A percentile compares a stretch with the other conserved stretches of the same genome.
Evolutionary conservation across 768 basidiomycete species (phyloP).

Genomic region (Leucocoprinus birnbaumii): DNA sequence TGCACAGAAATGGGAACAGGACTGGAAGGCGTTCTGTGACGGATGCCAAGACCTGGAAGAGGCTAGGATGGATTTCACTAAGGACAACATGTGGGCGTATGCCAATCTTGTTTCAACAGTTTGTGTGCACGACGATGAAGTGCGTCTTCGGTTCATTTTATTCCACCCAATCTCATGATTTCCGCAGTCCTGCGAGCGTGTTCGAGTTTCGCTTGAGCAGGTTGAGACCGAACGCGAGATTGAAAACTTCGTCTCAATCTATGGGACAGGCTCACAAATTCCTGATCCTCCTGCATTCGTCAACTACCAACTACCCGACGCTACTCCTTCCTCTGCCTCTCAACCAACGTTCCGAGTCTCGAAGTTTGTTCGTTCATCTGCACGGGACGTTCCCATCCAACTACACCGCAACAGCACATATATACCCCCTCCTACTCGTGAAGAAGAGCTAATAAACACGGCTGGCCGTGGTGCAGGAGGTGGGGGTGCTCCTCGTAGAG

Average conservation of each 20-base stretch:
- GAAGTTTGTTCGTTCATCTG: constrained; percentile 44
- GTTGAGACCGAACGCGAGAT: constrained; percentile 88
- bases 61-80: constrained; percentile 90
- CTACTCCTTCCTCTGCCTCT: constrained; percentile 56
- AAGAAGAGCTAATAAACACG: constrained; percentile 50
- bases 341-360: constrained; percentile 57
- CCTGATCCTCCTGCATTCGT: constrained; percentile 87
- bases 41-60: constrained; percentile 95
- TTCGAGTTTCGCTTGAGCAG: constrained; percentile 83
- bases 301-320: constrained; percentile 70
- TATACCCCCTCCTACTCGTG: constrained; percentile 26
- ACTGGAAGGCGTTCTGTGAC: constrained; percentile 95
- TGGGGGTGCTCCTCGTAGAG: constrained; percentile 29
- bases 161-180: constrained; percentile 3
- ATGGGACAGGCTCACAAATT: constrained; percentile 85
- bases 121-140: constrained; percentile 95
- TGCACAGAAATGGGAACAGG: constrained; percentile 81
- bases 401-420: constrained; percentile 10
- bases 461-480: constrained; percentile 75
- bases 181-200: constrained; percentile 83
- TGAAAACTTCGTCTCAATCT: constrained; percentile 84
- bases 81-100: constrained; percentile 94
- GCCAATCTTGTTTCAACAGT: constrained; percentile 96
- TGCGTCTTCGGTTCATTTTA: constrained; percentile 29
- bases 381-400: constrained; percentile 30